phyloP scores from a whole-genome alignment of 768 basidiomycete species.

The Glaciozyma martinii region DNA sequence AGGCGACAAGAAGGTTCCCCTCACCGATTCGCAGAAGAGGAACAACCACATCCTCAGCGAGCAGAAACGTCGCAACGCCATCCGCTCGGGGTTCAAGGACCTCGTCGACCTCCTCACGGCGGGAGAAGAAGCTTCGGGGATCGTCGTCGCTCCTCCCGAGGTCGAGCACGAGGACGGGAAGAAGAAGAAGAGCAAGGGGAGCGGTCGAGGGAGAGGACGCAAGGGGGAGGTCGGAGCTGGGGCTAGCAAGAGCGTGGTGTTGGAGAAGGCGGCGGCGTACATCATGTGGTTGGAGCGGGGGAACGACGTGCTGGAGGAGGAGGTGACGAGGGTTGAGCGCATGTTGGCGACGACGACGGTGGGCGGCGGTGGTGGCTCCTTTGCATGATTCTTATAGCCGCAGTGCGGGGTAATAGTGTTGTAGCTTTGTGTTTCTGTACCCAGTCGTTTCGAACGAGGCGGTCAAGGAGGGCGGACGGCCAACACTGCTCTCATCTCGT shows the following conservation, averaged over 20 bases:
- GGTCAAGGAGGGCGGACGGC: too few relatives aligned
- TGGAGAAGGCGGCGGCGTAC: conserved; percentile 79
- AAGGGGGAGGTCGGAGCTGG: conserved; percentile 29
- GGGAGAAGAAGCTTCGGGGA: conserved; percentile 52
- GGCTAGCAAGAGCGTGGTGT: conserved; percentile 67
- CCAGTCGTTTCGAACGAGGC: too few relatives aligned
- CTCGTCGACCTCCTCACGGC: conserved; percentile 63
- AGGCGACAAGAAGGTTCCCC: neutral
- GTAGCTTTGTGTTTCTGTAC: too few relatives aligned
- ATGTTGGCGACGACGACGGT: neutral
- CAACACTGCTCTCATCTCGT: too few relatives aligned
- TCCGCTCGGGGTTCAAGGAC: conserved; percentile 80
- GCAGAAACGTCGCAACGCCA: conserved; percentile 84
- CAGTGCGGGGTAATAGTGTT: too few relatives aligned
- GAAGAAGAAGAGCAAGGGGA: conserved; percentile 52
- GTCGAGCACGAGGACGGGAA: conserved; percentile 46
- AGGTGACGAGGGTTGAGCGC: conserved; percentile 58
- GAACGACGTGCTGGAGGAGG: conserved; percentile 57
- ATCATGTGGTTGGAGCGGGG: conserved; percentile 79
- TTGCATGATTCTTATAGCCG: too few relatives aligned
- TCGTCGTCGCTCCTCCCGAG: conserved; percentile 20
- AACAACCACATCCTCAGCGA: conserved; percentile 93
- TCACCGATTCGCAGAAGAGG: conserved; percentile 79
- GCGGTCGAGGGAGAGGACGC: conserved; percentile 19
- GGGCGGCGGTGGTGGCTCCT: too few relatives aligned